Conservation (phyloP, 2,329 filamentous ascomycete species). For the Calonectria henricotiae region DNA sequence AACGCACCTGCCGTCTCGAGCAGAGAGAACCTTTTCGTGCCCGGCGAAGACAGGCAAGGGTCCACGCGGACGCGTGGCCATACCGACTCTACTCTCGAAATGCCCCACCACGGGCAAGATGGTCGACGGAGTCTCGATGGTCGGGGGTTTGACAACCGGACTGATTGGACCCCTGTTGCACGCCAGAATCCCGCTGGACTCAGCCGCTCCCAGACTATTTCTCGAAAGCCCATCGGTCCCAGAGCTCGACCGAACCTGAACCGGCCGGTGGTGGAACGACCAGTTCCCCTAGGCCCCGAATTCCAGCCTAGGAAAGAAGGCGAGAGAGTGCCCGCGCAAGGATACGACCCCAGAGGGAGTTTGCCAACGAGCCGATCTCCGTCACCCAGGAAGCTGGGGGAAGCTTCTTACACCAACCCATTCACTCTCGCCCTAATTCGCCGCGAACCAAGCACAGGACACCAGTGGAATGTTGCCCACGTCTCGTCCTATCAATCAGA, state of each 20-base stretch:
- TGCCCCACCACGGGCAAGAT: slow-evolving; percentile 37
- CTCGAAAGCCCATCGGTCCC: slow-evolving; percentile 54
- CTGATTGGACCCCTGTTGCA: slow-evolving; percentile 33
- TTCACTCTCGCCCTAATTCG: slow-evolving; percentile 79
- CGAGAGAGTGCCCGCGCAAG: slow-evolving; percentile 35
- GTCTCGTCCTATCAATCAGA: slow-evolving; percentile 72
- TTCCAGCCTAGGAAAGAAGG: slow-evolving; percentile 35
- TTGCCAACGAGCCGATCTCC: slow-evolving; percentile 52
- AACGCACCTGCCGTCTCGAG: slow-evolving; percentile 52
- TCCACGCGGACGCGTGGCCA: slow-evolving; percentile 40
- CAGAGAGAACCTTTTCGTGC: slow-evolving; percentile 42
- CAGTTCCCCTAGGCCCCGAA: slow-evolving; percentile 39
- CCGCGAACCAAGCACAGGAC: slow-evolving; percentile 78
- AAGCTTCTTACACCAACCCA: slow-evolving; percentile 58
- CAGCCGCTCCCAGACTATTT: slow-evolving; percentile 40
- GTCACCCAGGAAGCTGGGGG: slow-evolving; percentile 58
- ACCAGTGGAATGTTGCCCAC: slow-evolving; percentile 83
- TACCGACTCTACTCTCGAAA: slow-evolving; percentile 45
- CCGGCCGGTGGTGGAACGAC: slow-evolving; percentile 29
- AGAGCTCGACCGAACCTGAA: slow-evolving; percentile 42
- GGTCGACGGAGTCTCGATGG: slow-evolving; percentile 34
- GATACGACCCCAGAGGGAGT: slow-evolving; percentile 25
- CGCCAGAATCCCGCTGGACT: slow-evolving; percentile 11
- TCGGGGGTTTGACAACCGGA: slow-evolving; percentile 5
- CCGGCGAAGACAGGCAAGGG: slow-evolving; percentile 40